Conservation (phyloP, 1,139 yeast species). For the Protomyces pachydermus region DNA sequence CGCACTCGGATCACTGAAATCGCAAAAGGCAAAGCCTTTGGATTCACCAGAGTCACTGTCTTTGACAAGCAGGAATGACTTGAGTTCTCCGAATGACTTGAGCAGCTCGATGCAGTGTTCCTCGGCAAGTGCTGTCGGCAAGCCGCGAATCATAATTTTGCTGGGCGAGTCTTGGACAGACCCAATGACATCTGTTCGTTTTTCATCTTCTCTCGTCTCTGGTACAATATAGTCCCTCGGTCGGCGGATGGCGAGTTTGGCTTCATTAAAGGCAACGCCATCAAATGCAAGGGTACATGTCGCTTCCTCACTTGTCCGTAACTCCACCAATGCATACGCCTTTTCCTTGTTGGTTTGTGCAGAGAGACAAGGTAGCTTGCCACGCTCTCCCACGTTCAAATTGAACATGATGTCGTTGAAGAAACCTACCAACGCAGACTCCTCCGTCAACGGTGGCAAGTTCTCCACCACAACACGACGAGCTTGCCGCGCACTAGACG, state of each 20-base stretch:
- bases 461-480: slow-evolving; percentile 50
- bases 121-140: slow-evolving; percentile 43
- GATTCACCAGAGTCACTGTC: slow-evolving; percentile 41
- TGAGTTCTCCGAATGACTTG: slow-evolving; percentile 42
- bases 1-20: slow-evolving; percentile 37
- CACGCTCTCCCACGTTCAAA: slow-evolving; percentile 20
- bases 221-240: slow-evolving; percentile 62
- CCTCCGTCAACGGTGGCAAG: slow-evolving; percentile 44
- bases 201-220: slow-evolving; percentile 29
- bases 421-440: slow-evolving; percentile 30
- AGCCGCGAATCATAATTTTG: slow-evolving; percentile 43
- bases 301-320: slow-evolving; percentile 53
- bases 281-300: slow-evolving; percentile 53
- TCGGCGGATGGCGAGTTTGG: slow-evolving; percentile 45
- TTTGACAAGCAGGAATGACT: slow-evolving; percentile 39
- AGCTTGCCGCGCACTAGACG: slow-evolving; percentile 40
- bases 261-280: slow-evolving; percentile 41
- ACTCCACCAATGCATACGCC: slow-evolving; percentile 43
- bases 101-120: slow-evolving; percentile 42
- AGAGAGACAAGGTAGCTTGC: slow-evolving; percentile 26
- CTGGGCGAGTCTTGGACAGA: slow-evolving; percentile 38
- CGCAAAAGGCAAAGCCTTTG: slow-evolving; percentile 47
- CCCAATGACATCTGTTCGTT: slow-evolving; percentile 24
- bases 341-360: slow-evolving; percentile 32
- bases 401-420: slow-evolving; percentile 34